Base-by-base conservation (phyloP, 169 alveolate species). In the Neospora caninum region DNA sequence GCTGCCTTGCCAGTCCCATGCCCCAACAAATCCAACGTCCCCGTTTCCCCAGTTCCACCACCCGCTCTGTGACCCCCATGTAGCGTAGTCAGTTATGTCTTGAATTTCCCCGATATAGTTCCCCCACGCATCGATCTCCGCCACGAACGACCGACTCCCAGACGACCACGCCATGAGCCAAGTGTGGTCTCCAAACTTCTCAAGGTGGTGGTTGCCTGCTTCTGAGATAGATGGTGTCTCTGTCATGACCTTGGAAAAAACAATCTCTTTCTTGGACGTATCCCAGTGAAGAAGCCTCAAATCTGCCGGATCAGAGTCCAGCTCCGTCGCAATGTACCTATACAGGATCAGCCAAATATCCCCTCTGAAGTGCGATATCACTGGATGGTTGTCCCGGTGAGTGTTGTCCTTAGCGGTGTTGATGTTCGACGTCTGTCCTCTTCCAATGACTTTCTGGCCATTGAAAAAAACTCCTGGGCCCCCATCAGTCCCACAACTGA, bases 51-150 rank as follows among this genome's bases (percentile, higher is more conserved):
- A 78, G 43, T n/a, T 2, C 86, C 86, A 78, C 86, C 86, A 78
- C 27, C 45, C 86, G 22, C 29, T 78, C 86, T 78, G 86, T 1
- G 31, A n/a, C 20, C 86, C 86, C 45, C 41, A 78, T 0, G 7
- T 78, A 43, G 27, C 45, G 45, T 78, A n/a, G 49, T 78, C 86
- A 2, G 86, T 78, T 10, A 78, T 38, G 45, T 78, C 86, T 20
- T 20, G 29, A n/a, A 78, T 78, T 2, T 78, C 86, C 29, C 86
- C 86, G 29, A 78, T 16, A n/a, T 36, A 78, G 42, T 78, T 78
- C 42, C 86, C 86, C 86, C 86, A 78, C 49, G 86, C 86, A 43
- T 78, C 86, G n/a, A 78, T 78, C 20, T 78, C 86, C 20, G 86
- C 45, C 86, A 25, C 49, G 45, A 7, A 38, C 4, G 49, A 6